Evolutionary conservation across 192 early-diverging fungal species (phyloP), one percentile per base, ranked within the genome.

Genomic region (Podila epigama): DNA sequence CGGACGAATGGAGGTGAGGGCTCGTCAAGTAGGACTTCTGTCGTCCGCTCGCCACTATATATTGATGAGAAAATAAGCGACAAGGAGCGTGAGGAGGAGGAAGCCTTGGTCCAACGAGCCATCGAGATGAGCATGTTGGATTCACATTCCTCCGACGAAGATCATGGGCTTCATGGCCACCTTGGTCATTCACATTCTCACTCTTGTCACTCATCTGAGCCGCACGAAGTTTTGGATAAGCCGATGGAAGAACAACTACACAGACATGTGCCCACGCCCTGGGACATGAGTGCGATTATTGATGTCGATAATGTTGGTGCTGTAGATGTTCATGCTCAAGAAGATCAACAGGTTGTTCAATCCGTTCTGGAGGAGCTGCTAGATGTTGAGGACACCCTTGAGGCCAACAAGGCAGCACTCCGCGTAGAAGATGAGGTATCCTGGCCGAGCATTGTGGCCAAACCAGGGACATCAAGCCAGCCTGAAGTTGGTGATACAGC

Each of bases 61-160:
- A 35, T 39, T 3, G 44, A 59, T 51, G 60, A 57, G 31, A 10
- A 33, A 3, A 41, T 57, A 15, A 68, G 60, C 16, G 60, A 68
- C 34, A 54, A 60, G 36, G 73, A 77, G 50, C 20, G 61, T 8
- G 65, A 77, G 11, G 73, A 77, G 20, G 73, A 77, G 33, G 73
- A 77, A 29, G 73, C 67, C 12, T 22, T 77, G 31, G 73, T 77
- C 7, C 37, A 60, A 31, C 61, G 73, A 18, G 73, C 73, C 9
- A 77, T 77, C 40, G 73, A 60, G 22, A 34, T 63, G 40, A 77
- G 73, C 51, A 68, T 77, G 73, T 32, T 68, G 39, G 66, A 77
- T 25, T 22, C 34, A 4, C 53, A 63, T 22, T 7, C 16, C 8
- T 13, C 50, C 0, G 28, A 27, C 22, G 62, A 57, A 16, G 22